Evolutionary conservation across 805 yeast species (phyloP).

Genomic region (Ogataea allantospora): DNA sequence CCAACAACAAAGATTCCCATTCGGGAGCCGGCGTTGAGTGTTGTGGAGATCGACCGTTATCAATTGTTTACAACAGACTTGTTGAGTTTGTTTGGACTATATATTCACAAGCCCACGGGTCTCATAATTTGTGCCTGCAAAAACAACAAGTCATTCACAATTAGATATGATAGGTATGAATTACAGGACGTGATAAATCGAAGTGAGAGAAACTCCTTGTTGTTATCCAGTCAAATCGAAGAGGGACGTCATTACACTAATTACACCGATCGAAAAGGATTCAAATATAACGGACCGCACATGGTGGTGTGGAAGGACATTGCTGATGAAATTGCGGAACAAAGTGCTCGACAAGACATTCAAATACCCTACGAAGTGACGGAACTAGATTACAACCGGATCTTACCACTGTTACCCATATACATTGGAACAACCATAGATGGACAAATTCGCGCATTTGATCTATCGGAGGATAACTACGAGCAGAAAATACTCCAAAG

Average conservation of each 20-base stretch:
- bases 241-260: constrained; percentile 10
- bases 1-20: constrained; percentile 16
- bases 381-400: not conserved
- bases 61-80: constrained; percentile 19
- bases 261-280: constrained; percentile 1
- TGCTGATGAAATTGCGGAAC: constrained; percentile 11
- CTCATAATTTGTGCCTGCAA: constrained; percentile 23
- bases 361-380: constrained; percentile 13
- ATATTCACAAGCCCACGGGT: constrained; percentile 23
- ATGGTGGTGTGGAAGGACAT: constrained; percentile 10
- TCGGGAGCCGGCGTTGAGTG: constrained; percentile 16
- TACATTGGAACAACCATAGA: constrained; percentile 15
- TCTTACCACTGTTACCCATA: constrained; percentile 22
- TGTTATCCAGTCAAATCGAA: constrained; percentile 1
- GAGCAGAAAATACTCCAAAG: constrained; percentile 4
- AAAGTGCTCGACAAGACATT: constrained; percentile 3
- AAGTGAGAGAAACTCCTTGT: constrained; percentile 17
- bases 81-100: constrained; percentile 30
- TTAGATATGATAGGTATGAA: constrained; percentile 24
- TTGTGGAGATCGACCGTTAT: not conserved
- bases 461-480: constrained; percentile 15
- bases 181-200: constrained; percentile 30
- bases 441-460: constrained; percentile 9
- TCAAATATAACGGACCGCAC: constrained; percentile 2
- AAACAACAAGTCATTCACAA: constrained; percentile 24